Percentiles rank a stretch among this genome's conserved stretches.
Evolutionary conservation across 2,329 filamentous ascomycete species (phyloP).

Genomic region (Apiospora hydei): DNA sequence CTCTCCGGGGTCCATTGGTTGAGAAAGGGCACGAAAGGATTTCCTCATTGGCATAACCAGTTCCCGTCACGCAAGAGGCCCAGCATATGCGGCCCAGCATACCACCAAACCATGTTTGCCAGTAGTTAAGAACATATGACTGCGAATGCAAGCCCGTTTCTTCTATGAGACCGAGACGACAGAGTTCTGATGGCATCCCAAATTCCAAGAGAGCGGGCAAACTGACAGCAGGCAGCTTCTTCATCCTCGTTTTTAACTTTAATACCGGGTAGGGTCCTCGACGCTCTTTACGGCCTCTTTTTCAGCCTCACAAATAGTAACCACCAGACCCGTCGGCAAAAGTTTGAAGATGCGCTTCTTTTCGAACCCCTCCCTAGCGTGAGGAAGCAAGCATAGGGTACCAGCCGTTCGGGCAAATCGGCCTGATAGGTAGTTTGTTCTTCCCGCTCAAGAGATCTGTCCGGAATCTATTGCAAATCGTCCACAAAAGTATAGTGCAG

Average conservation of each 20-base stretch:
- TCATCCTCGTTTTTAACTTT: not conserved
- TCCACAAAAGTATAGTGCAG: not conserved
- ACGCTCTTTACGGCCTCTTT: not conserved
- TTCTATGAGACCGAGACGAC: not conserved
- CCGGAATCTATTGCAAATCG: not conserved
- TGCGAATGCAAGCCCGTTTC: not conserved
- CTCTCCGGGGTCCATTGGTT: not conserved
- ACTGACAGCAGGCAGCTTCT: not conserved
- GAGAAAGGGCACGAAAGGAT: not conserved
- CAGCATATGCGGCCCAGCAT: not conserved
- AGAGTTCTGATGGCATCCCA: not conserved
- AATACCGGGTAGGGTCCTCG: not conserved
- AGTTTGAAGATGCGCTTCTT: not conserved
- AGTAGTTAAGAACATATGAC: not conserved
- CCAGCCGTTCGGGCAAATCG: not conserved
- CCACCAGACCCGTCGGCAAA: not conserved
- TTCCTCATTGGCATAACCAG: not conserved
- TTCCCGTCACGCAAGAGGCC: not conserved
- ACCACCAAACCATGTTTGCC: not conserved
- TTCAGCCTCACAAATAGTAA: not conserved
- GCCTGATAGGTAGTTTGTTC: too few relatives aligned
- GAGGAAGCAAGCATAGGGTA: not conserved
- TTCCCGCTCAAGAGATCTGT: not conserved
- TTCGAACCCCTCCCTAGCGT: not conserved
- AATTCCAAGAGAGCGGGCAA: not conserved